A percentile compares a stretch with the other conserved stretches of the same genome.
Evolutionary conservation across 2,329 filamentous ascomycete genomes (phyloP).

Genomic region (Diplodia seriata): DNA sequence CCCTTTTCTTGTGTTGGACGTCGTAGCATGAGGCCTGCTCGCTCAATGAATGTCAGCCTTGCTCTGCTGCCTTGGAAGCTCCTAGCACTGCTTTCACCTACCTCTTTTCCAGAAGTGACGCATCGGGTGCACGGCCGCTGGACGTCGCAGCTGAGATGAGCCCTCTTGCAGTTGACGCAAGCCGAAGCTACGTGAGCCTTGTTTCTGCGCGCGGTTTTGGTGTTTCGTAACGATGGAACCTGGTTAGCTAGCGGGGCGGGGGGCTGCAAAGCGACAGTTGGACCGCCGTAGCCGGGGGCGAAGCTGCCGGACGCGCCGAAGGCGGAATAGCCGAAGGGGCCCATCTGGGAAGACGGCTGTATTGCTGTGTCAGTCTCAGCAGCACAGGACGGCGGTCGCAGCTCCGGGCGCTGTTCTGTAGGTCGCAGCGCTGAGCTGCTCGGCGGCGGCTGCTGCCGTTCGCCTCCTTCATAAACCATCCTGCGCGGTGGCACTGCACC

Average conservation of each 20-base stretch:
- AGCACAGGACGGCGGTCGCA: constrained; percentile 23
- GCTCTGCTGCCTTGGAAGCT: neutral
- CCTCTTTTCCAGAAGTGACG: constrained; percentile 74
- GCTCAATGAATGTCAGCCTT: constrained; percentile 10
- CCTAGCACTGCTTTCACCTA: constrained; percentile 36
- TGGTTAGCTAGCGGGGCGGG: constrained; percentile 23
- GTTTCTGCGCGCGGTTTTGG: constrained; percentile 55
- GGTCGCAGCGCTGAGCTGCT: constrained; percentile 11
- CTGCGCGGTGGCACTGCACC: constrained; percentile 26
- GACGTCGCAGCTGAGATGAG: constrained; percentile 72
- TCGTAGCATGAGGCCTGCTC: constrained; percentile 76
- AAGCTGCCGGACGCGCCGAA: constrained; percentile 24
- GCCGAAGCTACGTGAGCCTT: constrained; percentile 85
- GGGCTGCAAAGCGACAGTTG: constrained; percentile 25
- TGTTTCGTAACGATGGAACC: constrained; percentile 35
- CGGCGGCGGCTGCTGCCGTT: constrained; percentile 29
- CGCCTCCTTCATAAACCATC: constrained; percentile 31
- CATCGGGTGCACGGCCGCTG: constrained; percentile 81
- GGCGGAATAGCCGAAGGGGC: constrained; percentile 29
- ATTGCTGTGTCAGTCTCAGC: constrained; percentile 19
- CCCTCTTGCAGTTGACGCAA: constrained; percentile 84
- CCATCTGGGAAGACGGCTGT: constrained; percentile 28
- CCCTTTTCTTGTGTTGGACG: constrained; percentile 85
- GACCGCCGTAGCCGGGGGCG: constrained; percentile 21
- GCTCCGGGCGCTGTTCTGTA: constrained; percentile 7